Conservation (phyloP, 164 flowering plant species). For the Magnolia officinalis region DNA sequence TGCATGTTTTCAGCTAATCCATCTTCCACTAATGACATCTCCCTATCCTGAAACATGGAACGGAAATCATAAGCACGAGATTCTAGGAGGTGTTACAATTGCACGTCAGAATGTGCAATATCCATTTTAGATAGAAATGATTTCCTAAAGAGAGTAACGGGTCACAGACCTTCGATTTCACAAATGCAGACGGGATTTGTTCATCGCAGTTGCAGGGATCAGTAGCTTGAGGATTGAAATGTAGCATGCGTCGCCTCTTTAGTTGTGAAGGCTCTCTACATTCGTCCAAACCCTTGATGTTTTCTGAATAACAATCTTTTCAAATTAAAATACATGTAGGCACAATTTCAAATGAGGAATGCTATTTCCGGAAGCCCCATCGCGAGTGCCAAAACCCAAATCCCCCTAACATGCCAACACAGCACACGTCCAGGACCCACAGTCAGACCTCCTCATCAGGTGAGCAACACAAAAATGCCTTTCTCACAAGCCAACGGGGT, state of each 20-base stretch:
- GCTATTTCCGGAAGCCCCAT: not conserved
- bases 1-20: constrained; percentile 41
- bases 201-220: constrained; percentile 35
- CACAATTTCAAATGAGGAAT: not conserved
- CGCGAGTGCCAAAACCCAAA: too few species aligned
- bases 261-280: constrained; percentile 47
- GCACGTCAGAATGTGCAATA: not conserved
- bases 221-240: constrained; percentile 33
- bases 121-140: not conserved
- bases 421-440: too few species aligned
- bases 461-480: too few species aligned
- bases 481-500: too few species aligned
- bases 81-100: not conserved
- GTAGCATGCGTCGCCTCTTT: constrained; percentile 80
- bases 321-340: not conserved
- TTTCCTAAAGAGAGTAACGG: not conserved
- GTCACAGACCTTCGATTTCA: constrained; percentile 51
- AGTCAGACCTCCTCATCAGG: too few species aligned
- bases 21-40: constrained; percentile 33
- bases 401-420: too few species aligned
- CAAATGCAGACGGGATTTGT: constrained; percentile 38
- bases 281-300: constrained; percentile 38
- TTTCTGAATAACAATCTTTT: constrained; percentile 37
- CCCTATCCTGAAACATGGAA: constrained; percentile 43
- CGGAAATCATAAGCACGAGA: not conserved